phyloP scores from a whole-genome alignment of 495 filamentous ascomycete species.

The Pseudevernia furfuracea region DNA sequence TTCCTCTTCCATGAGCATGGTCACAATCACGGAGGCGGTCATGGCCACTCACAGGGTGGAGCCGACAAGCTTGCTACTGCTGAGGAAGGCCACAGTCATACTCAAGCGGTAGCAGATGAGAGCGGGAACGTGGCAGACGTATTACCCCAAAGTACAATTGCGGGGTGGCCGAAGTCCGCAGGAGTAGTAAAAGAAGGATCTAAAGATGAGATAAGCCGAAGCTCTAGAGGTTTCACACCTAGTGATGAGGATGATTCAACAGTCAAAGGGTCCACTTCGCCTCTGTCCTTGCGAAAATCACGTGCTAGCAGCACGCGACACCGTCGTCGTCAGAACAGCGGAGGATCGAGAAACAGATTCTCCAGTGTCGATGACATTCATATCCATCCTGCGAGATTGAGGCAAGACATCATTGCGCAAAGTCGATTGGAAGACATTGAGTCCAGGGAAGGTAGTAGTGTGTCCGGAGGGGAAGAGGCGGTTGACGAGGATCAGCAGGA shows the following conservation, averaged over 20 bases:
- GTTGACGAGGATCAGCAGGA: conserved; percentile 36
- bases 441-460: conserved; percentile 40
- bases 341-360: conserved; percentile 45
- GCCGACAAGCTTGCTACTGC: conserved; percentile 34
- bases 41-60: conserved; percentile 42
- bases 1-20: conserved; percentile 89
- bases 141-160: conserved; percentile 31
- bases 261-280: conserved; percentile 31
- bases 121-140: conserved; percentile 43
- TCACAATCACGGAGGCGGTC: conserved; percentile 62
- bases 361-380: conserved; percentile 63
- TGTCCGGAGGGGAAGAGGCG: conserved; percentile 42
- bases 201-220: conserved; percentile 26
- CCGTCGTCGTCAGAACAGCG: conserved; percentile 45
- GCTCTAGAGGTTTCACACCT: conserved; percentile 13
- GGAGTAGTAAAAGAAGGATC: conserved; percentile 36
- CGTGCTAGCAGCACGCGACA: conserved; percentile 28
- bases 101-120: conserved; percentile 35
- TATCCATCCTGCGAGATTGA: conserved; percentile 81
- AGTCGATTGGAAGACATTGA: conserved; percentile 51
- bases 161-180: conserved; percentile 33
- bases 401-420: conserved; percentile 83
- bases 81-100: conserved; percentile 41
- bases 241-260: conserved; percentile 28
- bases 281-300: conserved; percentile 26